Evolutionary conservation across 495 filamentous ascomycete species (phyloP).

Genomic region (Penicillium manginii): DNA sequence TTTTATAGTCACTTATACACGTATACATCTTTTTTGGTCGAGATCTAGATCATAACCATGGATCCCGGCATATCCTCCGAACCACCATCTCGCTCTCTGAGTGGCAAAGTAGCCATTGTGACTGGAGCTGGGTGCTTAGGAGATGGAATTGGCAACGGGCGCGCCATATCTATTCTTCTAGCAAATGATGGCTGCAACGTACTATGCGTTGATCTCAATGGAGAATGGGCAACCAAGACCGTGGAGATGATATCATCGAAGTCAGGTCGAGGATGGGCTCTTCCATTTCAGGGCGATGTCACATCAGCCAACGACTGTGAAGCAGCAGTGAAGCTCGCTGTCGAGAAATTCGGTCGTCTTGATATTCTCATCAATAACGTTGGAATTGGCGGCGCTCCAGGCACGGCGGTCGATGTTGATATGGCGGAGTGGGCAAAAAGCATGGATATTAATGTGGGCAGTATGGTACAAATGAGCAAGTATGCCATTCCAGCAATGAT

Average conservation of each 20-base stretch:
- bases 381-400: conserved; percentile 55
- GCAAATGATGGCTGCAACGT: conserved; percentile 58
- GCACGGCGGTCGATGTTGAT: conserved; percentile 59
- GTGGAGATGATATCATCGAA: conserved; percentile 48
- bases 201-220: conserved; percentile 55
- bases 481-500: conserved; percentile 58
- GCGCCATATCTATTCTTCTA: conserved; percentile 60
- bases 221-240: conserved; percentile 50
- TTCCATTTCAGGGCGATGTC: conserved; percentile 52
- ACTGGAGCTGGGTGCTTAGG: conserved; percentile 59
- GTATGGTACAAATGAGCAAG: conserved; percentile 61
- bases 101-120: conserved; percentile 59
- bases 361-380: conserved; percentile 64
- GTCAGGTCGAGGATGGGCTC: conserved; percentile 28
- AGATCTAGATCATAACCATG: conserved; percentile 16
- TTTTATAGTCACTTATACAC: no score
- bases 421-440: conserved; percentile 54
- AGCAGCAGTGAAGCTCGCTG: conserved; percentile 38
- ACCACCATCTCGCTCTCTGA: conserved; percentile 33
- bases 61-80: conserved; percentile 22
- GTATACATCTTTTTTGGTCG: conserved; percentile 1
- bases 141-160: conserved; percentile 61
- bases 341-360: conserved; percentile 48
- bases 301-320: conserved; percentile 52
- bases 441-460: conserved; percentile 60